Percentiles rank a stretch among this genome's conserved stretches.
Evolutionary conservation across 2,329 filamentous ascomycete genomes (phyloP).

Genomic region (Nothopassalora personata): DNA sequence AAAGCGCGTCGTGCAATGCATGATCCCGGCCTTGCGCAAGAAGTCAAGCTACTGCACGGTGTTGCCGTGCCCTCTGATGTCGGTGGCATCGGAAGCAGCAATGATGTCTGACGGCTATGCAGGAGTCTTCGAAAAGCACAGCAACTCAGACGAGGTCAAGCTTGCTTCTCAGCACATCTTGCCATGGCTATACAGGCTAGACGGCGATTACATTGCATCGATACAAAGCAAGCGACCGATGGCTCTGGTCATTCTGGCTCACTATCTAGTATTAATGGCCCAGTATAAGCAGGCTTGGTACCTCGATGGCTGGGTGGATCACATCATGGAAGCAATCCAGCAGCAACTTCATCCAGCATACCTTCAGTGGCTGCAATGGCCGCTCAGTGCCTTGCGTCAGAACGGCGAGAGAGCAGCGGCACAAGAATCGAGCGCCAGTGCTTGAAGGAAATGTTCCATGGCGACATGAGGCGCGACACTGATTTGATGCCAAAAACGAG

Average conservation of each 20-base stretch:
- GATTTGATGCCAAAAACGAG: no score
- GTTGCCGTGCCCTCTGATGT: no score
- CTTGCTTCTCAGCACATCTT: constrained; percentile 9
- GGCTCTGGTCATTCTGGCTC: constrained; percentile 16
- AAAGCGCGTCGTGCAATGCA: no score
- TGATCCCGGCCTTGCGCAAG: no score
- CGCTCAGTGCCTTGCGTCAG: not conserved
- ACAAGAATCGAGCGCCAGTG: no score
- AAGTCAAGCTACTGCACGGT: no score
- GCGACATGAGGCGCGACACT: no score
- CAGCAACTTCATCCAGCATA: constrained; percentile 14
- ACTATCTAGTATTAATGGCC: constrained; percentile 12
- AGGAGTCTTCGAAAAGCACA: constrained; percentile 4
- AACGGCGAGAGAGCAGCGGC: not conserved
- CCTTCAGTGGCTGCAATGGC: constrained; percentile 16
- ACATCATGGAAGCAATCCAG: constrained; percentile 13
- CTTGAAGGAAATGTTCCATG: no score
- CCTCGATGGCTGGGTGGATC: constrained; percentile 14
- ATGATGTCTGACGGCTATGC: not conserved
- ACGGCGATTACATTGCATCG: constrained; percentile 11
- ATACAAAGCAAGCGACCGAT: constrained; percentile 12
- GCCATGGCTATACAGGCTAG: constrained; percentile 14
- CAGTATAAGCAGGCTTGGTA: constrained; percentile 15
- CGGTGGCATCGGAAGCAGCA: no score
- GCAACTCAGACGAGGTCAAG: not conserved